These are phyloP conservation scores for Aspergillus ellipticus DNA, from an alignment of 495 filamentous ascomycete genomes.

Conservation along the genomic window DNA sequence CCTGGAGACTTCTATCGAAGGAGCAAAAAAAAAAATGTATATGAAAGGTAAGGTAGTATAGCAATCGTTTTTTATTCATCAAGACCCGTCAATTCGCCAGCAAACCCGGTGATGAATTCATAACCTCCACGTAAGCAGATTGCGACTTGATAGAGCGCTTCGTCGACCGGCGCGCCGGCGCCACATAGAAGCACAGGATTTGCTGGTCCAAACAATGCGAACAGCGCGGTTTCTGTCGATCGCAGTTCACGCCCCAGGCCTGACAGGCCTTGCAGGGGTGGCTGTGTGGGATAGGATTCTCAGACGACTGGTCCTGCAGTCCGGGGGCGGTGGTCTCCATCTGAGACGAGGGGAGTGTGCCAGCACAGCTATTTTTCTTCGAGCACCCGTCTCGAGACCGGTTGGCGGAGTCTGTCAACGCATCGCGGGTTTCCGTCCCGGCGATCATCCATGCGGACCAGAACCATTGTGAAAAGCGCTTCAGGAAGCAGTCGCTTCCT, in stretches of 20 bases:
- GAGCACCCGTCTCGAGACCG: background rate
- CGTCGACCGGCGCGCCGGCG: slow-evolving; percentile 14
- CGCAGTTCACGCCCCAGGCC: slow-evolving; percentile 28
- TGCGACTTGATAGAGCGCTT: slow-evolving; percentile 9
- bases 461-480: slow-evolving; percentile 19
- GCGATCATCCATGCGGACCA: slow-evolving; percentile 12
- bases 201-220: slow-evolving; percentile 37
- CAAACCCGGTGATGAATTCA: background rate
- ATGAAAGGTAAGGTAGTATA: too few relatives aligned
- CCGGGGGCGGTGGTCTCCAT: background rate
- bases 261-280: slow-evolving; percentile 34
- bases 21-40: too few relatives aligned
- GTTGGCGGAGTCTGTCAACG: background rate
- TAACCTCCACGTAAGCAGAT: background rate
- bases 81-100: background rate
- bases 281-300: background rate
- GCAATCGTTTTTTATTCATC: slow-evolving; percentile 13
- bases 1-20: too few relatives aligned
- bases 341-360: background rate
- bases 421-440: background rate
- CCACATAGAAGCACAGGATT: slow-evolving; percentile 38
- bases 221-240: slow-evolving; percentile 32
- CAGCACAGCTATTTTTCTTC: background rate
- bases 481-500: background rate
- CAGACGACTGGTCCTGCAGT: background rate